A percentile compares a stretch with the other conserved stretches of the same genome.
phyloP scores from a whole-genome alignment of 2,329 filamentous ascomycete genomes.

The Piedraia hortae region DNA sequence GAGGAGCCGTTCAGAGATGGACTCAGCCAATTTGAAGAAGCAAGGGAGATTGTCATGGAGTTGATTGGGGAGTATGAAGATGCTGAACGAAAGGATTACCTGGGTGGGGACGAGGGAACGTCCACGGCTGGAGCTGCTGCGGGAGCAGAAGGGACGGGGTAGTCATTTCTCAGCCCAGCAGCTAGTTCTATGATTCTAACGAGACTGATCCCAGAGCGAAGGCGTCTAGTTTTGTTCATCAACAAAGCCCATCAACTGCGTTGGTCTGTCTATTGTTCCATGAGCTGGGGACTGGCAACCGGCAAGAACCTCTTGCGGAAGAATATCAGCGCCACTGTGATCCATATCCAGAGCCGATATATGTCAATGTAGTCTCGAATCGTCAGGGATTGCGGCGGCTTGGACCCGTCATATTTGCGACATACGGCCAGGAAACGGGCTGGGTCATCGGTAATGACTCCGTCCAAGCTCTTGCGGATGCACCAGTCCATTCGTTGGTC shows the following conservation, averaged over 20 bases:
- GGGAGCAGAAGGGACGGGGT: constrained; percentile 18
- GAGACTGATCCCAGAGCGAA: too few relatives aligned
- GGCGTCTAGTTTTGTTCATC: too few relatives aligned
- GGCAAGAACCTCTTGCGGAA: constrained; percentile 3
- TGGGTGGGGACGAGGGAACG: constrained; percentile 16
- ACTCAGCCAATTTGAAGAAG: constrained; percentile 82
- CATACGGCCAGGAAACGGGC: constrained; percentile 36
- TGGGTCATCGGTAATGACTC: constrained; percentile 67
- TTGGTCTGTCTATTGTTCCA: too few relatives aligned
- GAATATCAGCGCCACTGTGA: constrained; percentile 1
- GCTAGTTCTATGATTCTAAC: too few relatives aligned
- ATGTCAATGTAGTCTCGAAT: constrained; percentile 2
- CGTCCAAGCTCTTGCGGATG: constrained; percentile 38
- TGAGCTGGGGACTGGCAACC: constrained; percentile 3
- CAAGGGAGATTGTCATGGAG: constrained; percentile 70
- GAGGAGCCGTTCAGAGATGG: constrained; percentile 82
- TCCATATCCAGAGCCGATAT: constrained; percentile 3
- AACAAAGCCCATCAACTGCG: too few relatives aligned
- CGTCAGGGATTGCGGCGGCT: constrained; percentile 11
- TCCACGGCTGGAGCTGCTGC: constrained; percentile 10
- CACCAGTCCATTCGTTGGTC: constrained; percentile 58
- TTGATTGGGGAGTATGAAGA: constrained; percentile 88
- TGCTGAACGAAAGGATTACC: constrained; percentile 69
- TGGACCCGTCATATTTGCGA: constrained; percentile 11
- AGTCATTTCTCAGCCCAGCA: too few relatives aligned